Percentiles rank a stretch among this genome's conserved stretches.
Conservation (phyloP, 2,329 filamentous ascomycete genomes). For the Fusarium ramigenum region DNA sequence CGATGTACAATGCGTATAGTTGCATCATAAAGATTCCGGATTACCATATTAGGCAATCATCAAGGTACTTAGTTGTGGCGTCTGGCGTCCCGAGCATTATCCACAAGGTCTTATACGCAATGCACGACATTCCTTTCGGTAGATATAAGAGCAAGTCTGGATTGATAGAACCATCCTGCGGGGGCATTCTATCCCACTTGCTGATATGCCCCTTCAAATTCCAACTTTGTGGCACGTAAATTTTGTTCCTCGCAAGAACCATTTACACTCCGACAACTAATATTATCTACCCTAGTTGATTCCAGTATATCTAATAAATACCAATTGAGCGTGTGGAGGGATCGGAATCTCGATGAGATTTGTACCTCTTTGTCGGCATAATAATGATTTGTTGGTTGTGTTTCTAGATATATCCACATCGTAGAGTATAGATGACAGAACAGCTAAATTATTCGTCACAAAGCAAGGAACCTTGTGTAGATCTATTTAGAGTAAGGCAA, state of each 20-base stretch:
- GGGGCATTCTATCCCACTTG: background rate
- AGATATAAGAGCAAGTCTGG: background rate
- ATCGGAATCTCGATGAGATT: background rate
- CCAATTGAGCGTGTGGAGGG: background rate
- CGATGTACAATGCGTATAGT: background rate
- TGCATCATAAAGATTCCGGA: conserved; percentile 5
- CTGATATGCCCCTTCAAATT: background rate
- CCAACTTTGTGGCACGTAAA: background rate
- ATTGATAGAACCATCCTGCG: background rate
- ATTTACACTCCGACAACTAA: background rate
- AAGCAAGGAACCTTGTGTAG: background rate
- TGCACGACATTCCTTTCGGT: background rate
- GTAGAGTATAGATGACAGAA: background rate
- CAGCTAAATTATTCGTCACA: background rate
- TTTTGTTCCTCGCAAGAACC: background rate
- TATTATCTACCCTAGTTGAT: background rate
- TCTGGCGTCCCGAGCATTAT: background rate
- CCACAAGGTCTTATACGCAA: background rate
- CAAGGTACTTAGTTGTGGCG: background rate
- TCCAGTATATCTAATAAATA: conserved; percentile 6
- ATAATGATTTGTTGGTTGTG: background rate
- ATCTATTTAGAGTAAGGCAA: background rate
- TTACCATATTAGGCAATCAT: conserved; percentile 29
- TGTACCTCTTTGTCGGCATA: background rate
- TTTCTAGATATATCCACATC: background rate